These are phyloP conservation scores for Alternaria sp. DNA, from an alignment of 2,329 filamentous ascomycete species.

Conservation along the genomic window DNA sequence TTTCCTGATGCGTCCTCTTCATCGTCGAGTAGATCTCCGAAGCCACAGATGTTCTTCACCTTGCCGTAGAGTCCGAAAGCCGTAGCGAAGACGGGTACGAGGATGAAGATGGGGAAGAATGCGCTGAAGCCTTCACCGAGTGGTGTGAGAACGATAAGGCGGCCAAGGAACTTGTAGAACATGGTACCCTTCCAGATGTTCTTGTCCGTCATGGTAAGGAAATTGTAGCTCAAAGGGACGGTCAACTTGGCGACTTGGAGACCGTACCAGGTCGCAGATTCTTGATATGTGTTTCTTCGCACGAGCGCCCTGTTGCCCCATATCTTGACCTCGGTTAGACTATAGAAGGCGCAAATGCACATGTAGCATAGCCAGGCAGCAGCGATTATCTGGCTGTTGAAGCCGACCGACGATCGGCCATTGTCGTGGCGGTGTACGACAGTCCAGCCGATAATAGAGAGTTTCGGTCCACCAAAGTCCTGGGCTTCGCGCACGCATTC, in stretches of 20 bases:
- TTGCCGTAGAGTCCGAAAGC: slow-evolving; percentile 90
- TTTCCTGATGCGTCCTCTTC: slow-evolving; percentile 68
- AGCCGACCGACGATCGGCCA: slow-evolving; percentile 78
- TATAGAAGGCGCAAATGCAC: slow-evolving; percentile 87
- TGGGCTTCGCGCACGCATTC: slow-evolving; percentile 85
- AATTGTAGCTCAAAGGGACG: slow-evolving; percentile 94
- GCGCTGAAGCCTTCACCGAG: slow-evolving; percentile 86
- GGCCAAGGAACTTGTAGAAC: slow-evolving; percentile 88
- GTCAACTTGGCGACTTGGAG: slow-evolving; percentile 91
- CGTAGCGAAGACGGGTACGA: slow-evolving; percentile 85
- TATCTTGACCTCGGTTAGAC: slow-evolving; percentile 92
- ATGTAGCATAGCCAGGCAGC: slow-evolving; percentile 95
- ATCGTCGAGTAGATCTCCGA: slow-evolving; percentile 80
- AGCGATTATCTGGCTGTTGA: slow-evolving; percentile 85
- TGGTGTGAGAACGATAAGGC: slow-evolving; percentile 82
- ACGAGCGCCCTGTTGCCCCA: slow-evolving; percentile 96
- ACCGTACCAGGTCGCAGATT: slow-evolving; percentile 95
- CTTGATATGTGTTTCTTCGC: slow-evolving; percentile 87
- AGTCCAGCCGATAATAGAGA: slow-evolving; percentile 74
- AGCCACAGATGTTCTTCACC: slow-evolving; percentile 78
- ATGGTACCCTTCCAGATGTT: slow-evolving; percentile 78
- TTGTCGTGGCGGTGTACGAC: slow-evolving; percentile 80
- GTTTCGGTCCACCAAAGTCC: slow-evolving; percentile 63
- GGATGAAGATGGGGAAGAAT: slow-evolving; percentile 86
- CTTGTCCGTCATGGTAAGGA: slow-evolving; percentile 84